phyloP scores from a whole-genome alignment of 306 rosid species.

The Cercis canadensis region DNA sequence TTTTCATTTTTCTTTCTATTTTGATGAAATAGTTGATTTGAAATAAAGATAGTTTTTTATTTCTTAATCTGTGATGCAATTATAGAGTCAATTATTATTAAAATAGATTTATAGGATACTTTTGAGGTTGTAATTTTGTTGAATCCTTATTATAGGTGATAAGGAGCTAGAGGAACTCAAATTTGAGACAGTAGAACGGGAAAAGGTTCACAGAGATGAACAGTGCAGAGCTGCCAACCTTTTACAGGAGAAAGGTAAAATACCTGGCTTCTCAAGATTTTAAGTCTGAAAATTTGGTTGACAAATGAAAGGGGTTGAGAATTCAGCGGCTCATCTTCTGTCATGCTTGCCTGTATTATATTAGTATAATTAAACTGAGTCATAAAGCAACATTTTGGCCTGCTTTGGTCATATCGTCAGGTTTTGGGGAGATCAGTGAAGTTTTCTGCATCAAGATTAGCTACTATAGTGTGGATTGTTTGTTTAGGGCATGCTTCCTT shows the following conservation, averaged over 20 bases:
- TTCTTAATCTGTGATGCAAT: conserved; percentile 5
- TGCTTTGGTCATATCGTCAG: conserved; percentile 6
- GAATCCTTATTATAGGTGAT: conserved; percentile 59
- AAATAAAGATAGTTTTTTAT: conserved; percentile 18
- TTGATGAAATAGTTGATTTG: conserved; percentile 13
- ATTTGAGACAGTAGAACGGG: conserved; percentile 59
- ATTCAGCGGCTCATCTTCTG: conserved; percentile 16
- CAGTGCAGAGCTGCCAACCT: conserved; percentile 56
- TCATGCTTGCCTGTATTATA: too few relatives aligned
- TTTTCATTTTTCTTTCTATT: neutral
- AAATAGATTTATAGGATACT: neutral
- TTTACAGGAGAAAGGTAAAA: conserved; percentile 72
- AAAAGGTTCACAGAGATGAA: conserved; percentile 60
- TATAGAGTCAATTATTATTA: neutral
- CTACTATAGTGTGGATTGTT: neutral
- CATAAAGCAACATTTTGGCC: conserved; percentile 8
- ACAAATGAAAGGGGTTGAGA: conserved; percentile 13
- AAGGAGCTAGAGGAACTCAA: conserved; percentile 66
- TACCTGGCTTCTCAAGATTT: conserved; percentile 1
- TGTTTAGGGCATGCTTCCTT: neutral
- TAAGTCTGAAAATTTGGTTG: conserved; percentile 25
- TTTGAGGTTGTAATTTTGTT: conserved; percentile 33
- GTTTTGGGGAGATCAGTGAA: neutral
- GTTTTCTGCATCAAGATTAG: too few relatives aligned
- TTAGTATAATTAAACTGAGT: neutral